Evolutionary conservation across 768 basidiomycete genomes (phyloP), one percentile per base, ranked within the genome.

Genomic region (Kwoniella bestiolae): DNA sequence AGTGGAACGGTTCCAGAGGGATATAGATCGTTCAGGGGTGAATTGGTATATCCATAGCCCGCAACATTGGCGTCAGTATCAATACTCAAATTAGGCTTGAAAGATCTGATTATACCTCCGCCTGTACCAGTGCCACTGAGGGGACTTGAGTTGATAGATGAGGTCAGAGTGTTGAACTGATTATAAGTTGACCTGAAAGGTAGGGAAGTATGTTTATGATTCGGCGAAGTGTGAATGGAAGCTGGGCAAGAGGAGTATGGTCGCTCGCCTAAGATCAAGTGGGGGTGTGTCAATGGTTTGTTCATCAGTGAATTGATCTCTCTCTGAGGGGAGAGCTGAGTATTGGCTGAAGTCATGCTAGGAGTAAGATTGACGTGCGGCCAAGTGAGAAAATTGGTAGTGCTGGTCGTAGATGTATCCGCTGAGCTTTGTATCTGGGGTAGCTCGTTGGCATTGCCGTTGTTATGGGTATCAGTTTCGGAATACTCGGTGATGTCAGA

Each of bases 121-220:
- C 6, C 32, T 1, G 32, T 3, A 16, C n/a, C 31, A 38, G 55
- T 7, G 3, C 38, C 31, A 14, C 11, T n/a, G n/a, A 44, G 2
- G 0, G 4, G 4, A 11, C 18, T 0, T 21, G 53, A 31, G 16
- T 41, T n/a, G 53, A 56, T 35, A 1, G 53, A 41, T 5, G 53
- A 34, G 2, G 31, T 41, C 53, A 41, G 26, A 23, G 32, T 53
- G 12, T n/a, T 16, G 25, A 53, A 53, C 26, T 28, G 14, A 29
- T 26, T 68, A 66, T 45, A 56, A 66, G 41, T 70, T 59, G 61
- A 65, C 60, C 59, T 66, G 65, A 66, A 69, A 68, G 69, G 68
- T 66, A 28, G 3, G 5, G 29, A 38, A 53, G 18, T 32, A n/a
- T 46, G 35, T 8, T 25, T 21, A n/a, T 35, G n/a, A 14, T 32